Conservation (phyloP, 352 stramenopile genomes). For the Thraustochytrium striatum region DNA sequence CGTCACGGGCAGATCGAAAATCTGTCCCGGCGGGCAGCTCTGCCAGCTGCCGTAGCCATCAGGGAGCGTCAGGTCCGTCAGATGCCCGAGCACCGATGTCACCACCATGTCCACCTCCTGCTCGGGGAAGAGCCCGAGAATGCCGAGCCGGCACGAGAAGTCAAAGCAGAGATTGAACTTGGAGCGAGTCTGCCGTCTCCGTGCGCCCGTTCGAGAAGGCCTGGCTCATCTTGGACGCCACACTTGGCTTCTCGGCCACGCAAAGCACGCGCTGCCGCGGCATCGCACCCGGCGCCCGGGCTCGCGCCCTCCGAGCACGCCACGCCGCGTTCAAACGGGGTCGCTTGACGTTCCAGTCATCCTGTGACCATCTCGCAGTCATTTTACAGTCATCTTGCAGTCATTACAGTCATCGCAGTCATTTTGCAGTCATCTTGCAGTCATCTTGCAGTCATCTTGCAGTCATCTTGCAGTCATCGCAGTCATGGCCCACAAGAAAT, state of each 20-base stretch:
- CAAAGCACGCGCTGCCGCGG: too few relatives aligned
- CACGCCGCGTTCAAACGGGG: too few relatives aligned
- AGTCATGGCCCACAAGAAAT: too few relatives aligned
- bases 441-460: too few relatives aligned
- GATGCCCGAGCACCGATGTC: slow-evolving; percentile 95
- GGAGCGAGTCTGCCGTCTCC: slow-evolving; percentile 50
- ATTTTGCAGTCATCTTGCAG: too few relatives aligned
- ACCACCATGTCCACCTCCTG: slow-evolving; percentile 81
- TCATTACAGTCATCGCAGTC: too few relatives aligned
- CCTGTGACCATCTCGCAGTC: too few relatives aligned
- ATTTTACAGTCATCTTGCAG: too few relatives aligned
- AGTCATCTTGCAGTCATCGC: too few relatives aligned
- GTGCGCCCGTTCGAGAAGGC: slow-evolving; percentile 72
- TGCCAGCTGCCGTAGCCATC: slow-evolving; percentile 59
- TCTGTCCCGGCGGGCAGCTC: slow-evolving; percentile 62
- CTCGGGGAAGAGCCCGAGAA: slow-evolving; percentile 54
- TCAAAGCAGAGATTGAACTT: slow-evolving; percentile 53
- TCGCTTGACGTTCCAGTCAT: too few relatives aligned
- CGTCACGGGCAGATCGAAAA: slow-evolving; percentile 85
- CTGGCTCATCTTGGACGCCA: slow-evolving; percentile 91
- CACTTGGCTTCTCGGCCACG: slow-evolving; percentile 98
- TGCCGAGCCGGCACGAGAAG: slow-evolving; percentile 9
- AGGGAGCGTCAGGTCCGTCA: slow-evolving; percentile 95
- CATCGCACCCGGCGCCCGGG: too few relatives aligned
- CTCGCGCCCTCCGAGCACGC: too few relatives aligned